Percentiles rank a stretch among this genome's conserved stretches.
phyloP scores from a whole-genome alignment of 805 yeast species.

The Starmerella asiatica region DNA sequence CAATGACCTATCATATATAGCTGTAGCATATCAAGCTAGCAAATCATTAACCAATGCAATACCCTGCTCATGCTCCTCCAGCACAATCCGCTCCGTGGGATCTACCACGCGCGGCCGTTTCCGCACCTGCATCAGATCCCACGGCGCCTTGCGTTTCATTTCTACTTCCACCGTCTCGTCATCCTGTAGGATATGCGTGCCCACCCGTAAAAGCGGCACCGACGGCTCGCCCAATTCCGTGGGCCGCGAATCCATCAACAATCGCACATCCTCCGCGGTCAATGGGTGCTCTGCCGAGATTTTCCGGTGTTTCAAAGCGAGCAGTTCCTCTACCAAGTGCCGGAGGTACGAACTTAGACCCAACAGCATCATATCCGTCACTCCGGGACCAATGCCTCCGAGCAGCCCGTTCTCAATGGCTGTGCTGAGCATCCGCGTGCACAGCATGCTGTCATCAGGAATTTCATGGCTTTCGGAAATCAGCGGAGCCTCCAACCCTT shows the following conservation, averaged over 20 bases:
- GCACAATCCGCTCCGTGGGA: background rate
- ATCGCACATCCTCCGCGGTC: conserved; percentile 26
- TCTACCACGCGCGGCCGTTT: too few relatives aligned
- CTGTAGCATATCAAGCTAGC: too few relatives aligned
- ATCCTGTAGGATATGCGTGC: conserved; percentile 26
- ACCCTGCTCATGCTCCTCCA: conserved; percentile 12
- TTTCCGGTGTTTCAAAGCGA: conserved; percentile 9
- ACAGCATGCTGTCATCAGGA: conserved; percentile 63
- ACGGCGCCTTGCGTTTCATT: background rate
- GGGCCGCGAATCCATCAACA: conserved; percentile 26
- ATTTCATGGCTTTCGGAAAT: conserved; percentile 65
- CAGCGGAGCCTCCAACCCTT: conserved; percentile 70
- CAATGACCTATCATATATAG: too few relatives aligned
- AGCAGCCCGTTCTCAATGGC: conserved; percentile 82
- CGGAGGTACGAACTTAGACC: conserved; percentile 68
- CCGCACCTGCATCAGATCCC: background rate
- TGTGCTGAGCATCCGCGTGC: conserved; percentile 59
- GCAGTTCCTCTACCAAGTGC: conserved; percentile 60
- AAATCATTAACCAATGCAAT: too few relatives aligned
- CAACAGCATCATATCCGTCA: conserved; percentile 60
- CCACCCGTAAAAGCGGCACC: conserved; percentile 27
- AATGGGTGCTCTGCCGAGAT: conserved; percentile 28
- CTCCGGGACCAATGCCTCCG: conserved; percentile 64
- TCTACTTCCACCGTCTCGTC: conserved; percentile 21
- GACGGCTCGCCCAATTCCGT: conserved; percentile 26